Base-by-base conservation (phyloP, 495 filamentous ascomycete genomes). In the Stereocaulon alpinum region DNA sequence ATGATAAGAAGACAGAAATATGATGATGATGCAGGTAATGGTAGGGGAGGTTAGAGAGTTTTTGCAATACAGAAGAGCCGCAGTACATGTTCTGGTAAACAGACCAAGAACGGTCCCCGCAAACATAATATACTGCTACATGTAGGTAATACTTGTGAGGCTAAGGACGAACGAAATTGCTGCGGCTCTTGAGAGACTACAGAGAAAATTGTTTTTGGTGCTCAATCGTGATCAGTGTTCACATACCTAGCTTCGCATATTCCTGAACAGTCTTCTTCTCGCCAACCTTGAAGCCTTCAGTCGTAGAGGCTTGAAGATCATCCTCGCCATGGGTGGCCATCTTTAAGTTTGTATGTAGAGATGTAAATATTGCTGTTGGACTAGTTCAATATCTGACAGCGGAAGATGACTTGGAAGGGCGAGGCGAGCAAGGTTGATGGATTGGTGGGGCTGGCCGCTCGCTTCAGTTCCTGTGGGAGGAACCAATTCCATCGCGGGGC, bases 181-280 rank as follows among this genome's bases (percentile, higher is more conserved):
- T 37, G 34, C 34, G 34, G 34, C 34, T 37, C 34, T 37, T 12
- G 12, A 10, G 7, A 37, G 9, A 37, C 3, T 11, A 37, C 34
- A 37, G 34, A 12, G 12, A 9, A 37, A 6, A 37, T 10, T 37
- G 12, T 37, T 37, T 37, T 37, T 2, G 57, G 18, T 58, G 18
- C 57, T 30, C 50, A 57, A 48, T 52, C 43, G 50, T 34, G 40
- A 37, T 30, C 50, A 50, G 27, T 17, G 18, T 49, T 56, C 63
- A 80, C 88, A 70, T 76, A 96, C 93, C 93, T 72, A 98, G 84
- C 67, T 96, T 74, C 61, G 87, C 75, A 73, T 96, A 96, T 72
- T 96, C 89, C 58, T 89, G 85, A 64, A 98, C 79, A 61, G 88
- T 91, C 81, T 96, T 96, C 84, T 96, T 95, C 81, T 96, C 89